These are phyloP conservation scores for Cucumis variabilis DNA, from an alignment of 331 rosid genomes.

Conservation along the genomic window DNA sequence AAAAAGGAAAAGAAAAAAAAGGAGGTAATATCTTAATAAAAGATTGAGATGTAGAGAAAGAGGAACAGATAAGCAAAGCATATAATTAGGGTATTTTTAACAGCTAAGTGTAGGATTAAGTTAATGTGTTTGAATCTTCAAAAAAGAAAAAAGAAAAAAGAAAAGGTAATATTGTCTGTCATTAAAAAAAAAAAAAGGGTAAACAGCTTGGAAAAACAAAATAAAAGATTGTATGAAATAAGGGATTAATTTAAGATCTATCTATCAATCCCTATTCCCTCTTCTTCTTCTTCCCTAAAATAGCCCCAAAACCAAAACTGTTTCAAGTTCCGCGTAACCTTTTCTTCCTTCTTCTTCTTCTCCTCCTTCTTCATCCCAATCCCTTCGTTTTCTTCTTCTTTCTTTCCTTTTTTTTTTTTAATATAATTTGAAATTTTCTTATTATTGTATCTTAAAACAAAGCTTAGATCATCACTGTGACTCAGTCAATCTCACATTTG, in stretches of 20 bases:
- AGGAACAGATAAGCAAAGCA: background rate
- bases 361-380: background rate
- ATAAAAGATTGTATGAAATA: too few relatives aligned
- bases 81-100: background rate
- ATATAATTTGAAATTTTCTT: background rate
- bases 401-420: too few relatives aligned
- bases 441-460: too few relatives aligned
- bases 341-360: background rate
- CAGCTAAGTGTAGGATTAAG: conserved; percentile 5
- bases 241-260: too few relatives aligned
- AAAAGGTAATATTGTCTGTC: background rate
- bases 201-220: conserved; percentile 39
- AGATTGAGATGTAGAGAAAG: background rate
- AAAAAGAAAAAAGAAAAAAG: background rate
- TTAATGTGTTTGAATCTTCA: background rate
- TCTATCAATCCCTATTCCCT: too few relatives aligned
- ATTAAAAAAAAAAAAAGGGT: background rate
- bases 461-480: conserved; percentile 9
- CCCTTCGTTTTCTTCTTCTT: too few relatives aligned
- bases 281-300: conserved; percentile 40
- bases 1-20: background rate
- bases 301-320: conserved; percentile 47
- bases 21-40: background rate
- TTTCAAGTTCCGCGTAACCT: conserved; percentile 52
- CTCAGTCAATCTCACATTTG: background rate